Conservation (phyloP, 306 rosid genomes). For the Lathyrus oleraceus region DNA sequence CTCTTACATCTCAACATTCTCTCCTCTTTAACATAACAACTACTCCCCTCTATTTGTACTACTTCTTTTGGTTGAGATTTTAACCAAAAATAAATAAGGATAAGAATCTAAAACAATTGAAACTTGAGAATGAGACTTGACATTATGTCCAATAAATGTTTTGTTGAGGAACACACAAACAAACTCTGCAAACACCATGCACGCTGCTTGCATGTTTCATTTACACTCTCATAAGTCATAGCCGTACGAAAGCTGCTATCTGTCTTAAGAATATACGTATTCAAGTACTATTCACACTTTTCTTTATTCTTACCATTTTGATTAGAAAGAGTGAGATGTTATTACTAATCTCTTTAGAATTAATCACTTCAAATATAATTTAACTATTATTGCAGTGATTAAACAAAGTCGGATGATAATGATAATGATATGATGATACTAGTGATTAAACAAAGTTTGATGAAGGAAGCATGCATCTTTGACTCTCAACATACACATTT, state of each 20-base stretch:
- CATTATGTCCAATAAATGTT: background rate
- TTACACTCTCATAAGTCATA: background rate
- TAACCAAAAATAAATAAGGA: background rate
- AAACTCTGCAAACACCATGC: background rate
- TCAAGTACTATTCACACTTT: too few relatives aligned
- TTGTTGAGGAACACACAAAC: background rate
- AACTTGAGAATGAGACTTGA: background rate
- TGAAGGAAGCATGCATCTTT: background rate
- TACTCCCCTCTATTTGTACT: background rate
- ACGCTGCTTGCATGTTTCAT: too few relatives aligned
- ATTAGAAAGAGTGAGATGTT: too few relatives aligned
- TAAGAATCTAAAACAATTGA: too few relatives aligned
- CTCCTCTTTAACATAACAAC: background rate
- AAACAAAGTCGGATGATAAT: too few relatives aligned
- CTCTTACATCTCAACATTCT: slow-evolving; percentile 51
- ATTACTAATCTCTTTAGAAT: too few relatives aligned
- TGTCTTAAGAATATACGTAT: too few relatives aligned
- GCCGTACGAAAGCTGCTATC: background rate
- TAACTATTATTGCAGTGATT: too few relatives aligned
- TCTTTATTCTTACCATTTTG: too few relatives aligned
- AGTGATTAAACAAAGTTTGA: background rate
- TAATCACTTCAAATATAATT: too few relatives aligned
- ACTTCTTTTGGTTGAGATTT: background rate
- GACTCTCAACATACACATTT: background rate
- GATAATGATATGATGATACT: too few relatives aligned